phyloP scores from a whole-genome alignment of 176 grass and related monocot genomes.

The Phragmites australis region DNA sequence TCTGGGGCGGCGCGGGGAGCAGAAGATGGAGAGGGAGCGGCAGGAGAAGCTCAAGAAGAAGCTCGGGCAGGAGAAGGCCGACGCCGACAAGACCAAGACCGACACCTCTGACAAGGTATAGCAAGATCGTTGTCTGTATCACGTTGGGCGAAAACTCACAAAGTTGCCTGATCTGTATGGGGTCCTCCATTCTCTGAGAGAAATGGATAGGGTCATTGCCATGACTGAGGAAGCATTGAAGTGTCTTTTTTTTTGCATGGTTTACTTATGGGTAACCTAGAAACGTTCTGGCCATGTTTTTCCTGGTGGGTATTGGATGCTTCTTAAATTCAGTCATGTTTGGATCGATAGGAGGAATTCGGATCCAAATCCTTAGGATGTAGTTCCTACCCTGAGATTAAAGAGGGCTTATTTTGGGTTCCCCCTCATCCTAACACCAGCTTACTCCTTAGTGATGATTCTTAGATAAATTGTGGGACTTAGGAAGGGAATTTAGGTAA shows the following conservation, averaged over 20 bases:
- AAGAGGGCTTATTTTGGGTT: too few relatives aligned
- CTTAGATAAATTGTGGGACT: too few relatives aligned
- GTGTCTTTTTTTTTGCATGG: neutral
- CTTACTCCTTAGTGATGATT: too few relatives aligned
- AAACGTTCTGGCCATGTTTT: neutral
- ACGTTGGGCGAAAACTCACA: neutral
- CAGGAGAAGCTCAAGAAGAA: slow-evolving; percentile 73
- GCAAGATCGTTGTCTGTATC: neutral
- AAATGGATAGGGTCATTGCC: neutral
- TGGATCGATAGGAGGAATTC: neutral
- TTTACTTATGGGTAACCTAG: neutral
- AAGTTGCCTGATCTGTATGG: neutral
- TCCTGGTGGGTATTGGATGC: neutral
- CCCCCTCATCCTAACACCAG: too few relatives aligned
- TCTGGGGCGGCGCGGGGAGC: neutral
- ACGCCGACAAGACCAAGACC: slow-evolving; percentile 38
- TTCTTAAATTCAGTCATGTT: neutral
- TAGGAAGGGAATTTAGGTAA: too few relatives aligned
- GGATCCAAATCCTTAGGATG: neutral
- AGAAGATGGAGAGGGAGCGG: slow-evolving; percentile 89
- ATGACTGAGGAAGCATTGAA: neutral
- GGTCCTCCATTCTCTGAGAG: neutral
- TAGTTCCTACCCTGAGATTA: too few relatives aligned
- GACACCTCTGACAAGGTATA: slow-evolving; percentile 35
- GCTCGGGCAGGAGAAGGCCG: slow-evolving; percentile 49